Evolutionary conservation across 495 filamentous ascomycete genomes (phyloP).

Genomic region (Penicillium cosmopolitanum): DNA sequence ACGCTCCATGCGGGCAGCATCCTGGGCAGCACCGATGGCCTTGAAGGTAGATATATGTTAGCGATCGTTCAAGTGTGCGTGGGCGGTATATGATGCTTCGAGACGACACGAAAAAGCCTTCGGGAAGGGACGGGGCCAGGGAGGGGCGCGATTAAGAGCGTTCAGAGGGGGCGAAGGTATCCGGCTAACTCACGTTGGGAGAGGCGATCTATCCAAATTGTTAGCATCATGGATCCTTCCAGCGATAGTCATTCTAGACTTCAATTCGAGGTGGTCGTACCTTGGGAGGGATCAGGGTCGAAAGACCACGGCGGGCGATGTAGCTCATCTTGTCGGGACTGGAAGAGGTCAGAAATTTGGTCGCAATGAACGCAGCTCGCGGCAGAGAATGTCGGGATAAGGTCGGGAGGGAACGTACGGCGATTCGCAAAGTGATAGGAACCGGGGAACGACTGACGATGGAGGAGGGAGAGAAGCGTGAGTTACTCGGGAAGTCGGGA

Average conservation of each 20-base stretch:
- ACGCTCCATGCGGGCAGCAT: slow-evolving; percentile 94
- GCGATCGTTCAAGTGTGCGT: slow-evolving; percentile 13
- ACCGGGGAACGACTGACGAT: slow-evolving; percentile 38
- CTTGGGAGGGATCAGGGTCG: slow-evolving; percentile 98
- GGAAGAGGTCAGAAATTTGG: slow-evolving; percentile 31
- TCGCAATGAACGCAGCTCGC: slow-evolving; percentile 16
- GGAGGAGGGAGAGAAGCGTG: slow-evolving; percentile 40
- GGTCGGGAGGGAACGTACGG: slow-evolving; percentile 29
- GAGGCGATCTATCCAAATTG: slow-evolving; percentile 70
- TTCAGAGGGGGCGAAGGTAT: slow-evolving; percentile 4
- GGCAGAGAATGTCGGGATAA: slow-evolving; percentile 6
- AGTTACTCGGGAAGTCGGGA: slow-evolving; percentile 50
- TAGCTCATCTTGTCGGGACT: slow-evolving; percentile 80
- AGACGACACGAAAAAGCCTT: slow-evolving; percentile 28
- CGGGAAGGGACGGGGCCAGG: slow-evolving; percentile 27
- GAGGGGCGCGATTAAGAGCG: slow-evolving; percentile 14
- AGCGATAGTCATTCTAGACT: slow-evolving; percentile 1
- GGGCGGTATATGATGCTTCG: slow-evolving; percentile 8
- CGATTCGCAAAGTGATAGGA: slow-evolving; percentile 40
- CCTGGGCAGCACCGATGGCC: slow-evolving; percentile 88
- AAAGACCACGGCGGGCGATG: slow-evolving; percentile 85
- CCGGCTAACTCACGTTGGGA: slow-evolving; percentile 74
- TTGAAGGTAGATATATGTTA: slow-evolving; percentile 42
- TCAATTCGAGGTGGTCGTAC: slow-evolving; percentile 52
- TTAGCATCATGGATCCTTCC: slow-evolving; percentile 32